Percentiles rank a stretch among this genome's conserved stretches.
phyloP scores from a whole-genome alignment of 352 stramenopile species.

The Blastocystis sp. region DNA sequence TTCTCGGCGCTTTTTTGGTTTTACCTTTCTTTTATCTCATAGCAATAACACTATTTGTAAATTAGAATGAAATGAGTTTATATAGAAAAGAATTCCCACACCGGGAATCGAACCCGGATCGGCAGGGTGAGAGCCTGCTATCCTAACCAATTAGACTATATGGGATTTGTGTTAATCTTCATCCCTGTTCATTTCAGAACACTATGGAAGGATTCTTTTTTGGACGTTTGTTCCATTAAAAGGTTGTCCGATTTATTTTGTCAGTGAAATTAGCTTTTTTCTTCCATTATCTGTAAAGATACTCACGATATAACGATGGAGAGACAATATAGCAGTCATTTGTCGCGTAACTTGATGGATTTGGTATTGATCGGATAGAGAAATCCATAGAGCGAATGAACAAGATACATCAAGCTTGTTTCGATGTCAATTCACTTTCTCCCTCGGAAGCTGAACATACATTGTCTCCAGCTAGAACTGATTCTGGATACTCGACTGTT shows the following conservation, averaged over 20 bases:
- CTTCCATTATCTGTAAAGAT: not conserved
- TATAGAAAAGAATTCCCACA: conserved; percentile 40
- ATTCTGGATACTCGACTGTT: conserved; percentile 16
- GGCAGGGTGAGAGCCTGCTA: conserved; percentile 60
- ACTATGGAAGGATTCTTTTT: too few relatives aligned
- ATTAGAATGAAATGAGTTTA: not conserved
- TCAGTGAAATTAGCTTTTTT: not conserved
- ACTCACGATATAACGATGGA: conserved; percentile 28
- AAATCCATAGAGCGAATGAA: conserved; percentile 21
- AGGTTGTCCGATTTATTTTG: too few relatives aligned
- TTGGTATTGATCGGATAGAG: not conserved
- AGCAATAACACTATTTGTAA: too few relatives aligned
- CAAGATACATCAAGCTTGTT: not conserved
- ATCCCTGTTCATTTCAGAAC: not conserved
- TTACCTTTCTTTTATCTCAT: not conserved
- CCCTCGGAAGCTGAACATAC: not conserved
- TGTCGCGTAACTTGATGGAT: not conserved
- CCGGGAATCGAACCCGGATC: conserved; percentile 60
- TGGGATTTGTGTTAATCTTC: conserved; percentile 18
- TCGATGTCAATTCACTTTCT: not conserved
- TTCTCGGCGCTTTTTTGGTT: conserved; percentile 62
- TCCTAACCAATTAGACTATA: conserved; percentile 62
- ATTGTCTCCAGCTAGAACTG: not conserved
- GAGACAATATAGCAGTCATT: conserved; percentile 7
- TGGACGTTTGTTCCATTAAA: too few relatives aligned